Base-by-base conservation (phyloP, 805 yeast genomes). In the Pichia cabralensis region DNA sequence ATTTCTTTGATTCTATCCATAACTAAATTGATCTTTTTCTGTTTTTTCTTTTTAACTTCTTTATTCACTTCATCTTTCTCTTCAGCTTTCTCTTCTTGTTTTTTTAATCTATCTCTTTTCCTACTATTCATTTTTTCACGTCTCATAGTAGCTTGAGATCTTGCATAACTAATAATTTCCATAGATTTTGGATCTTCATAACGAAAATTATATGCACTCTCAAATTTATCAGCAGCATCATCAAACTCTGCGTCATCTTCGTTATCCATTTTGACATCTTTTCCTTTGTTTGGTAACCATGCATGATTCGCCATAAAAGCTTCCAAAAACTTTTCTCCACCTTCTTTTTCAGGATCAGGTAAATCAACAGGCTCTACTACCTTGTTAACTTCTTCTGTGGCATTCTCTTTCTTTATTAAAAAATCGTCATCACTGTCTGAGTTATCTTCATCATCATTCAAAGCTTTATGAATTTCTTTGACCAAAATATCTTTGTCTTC, bases 131-230 rank as follows among this genome's bases (percentile, higher is more conserved):
- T 68, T 33, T 75, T 76, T 15, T 80, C 75, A 53, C 98, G 70
- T 62, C 98, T 77, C 52, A 86, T 67, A 0, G 97, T 85, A 17
- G 92, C 94, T 58, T 86, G 96, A 28, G 67, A 79, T 71, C 98
- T 85, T 3, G 97, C 96, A 62, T 89, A 92, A 13, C 94, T 80
- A 14, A 88, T 80, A 56, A 92, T 83, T 50, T 89, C 96, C 0
- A 89, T 84, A 6, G 95, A 71, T 44, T 76, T 74, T 12, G 95
- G 86, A 49, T 88, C 96, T 59, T 92, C 98, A 55, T 72, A 92
- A 54, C 98, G 72, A 67, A 89, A 89, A 52, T 92, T 92, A 61
- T 88, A 89, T 0, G 95, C 96, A 43, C 76, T 75, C 58, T 92
- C 98, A 49, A 84, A 86, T 49, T 74, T 65, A 48, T 92, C 98